These are phyloP conservation scores for Penicillium sclerotigenum DNA, from an alignment of 2,329 filamentous ascomycete species.

Conservation along the genomic window DNA sequence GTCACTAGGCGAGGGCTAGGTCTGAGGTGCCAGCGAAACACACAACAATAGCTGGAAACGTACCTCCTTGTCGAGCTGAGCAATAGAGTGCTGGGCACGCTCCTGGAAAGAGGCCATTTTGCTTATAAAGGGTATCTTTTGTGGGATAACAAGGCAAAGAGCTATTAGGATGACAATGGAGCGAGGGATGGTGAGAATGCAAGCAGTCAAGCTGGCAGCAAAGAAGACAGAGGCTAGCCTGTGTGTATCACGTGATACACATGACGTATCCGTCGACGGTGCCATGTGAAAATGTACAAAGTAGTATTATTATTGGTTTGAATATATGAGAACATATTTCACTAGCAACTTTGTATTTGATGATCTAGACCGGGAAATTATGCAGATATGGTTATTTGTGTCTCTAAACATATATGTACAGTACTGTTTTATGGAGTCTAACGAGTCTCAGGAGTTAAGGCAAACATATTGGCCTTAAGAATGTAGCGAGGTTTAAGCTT, in stretches of 20 bases:
- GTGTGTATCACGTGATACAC: slow-evolving; percentile 21
- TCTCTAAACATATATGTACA: not conserved
- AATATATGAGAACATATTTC: not conserved
- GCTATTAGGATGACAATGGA: slow-evolving; percentile 14
- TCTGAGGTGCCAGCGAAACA: slow-evolving; percentile 22
- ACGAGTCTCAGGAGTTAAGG: not conserved
- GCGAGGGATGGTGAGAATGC: slow-evolving; percentile 28
- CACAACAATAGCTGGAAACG: slow-evolving; percentile 29
- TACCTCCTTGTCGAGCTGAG: slow-evolving; percentile 68
- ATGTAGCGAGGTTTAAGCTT: not conserved
- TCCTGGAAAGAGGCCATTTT: slow-evolving; percentile 55
- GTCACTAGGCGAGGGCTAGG: slow-evolving; percentile 12
- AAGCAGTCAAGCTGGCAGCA: slow-evolving; percentile 22
- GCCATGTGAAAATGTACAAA: not conserved
- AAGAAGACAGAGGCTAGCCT: slow-evolving; percentile 16
- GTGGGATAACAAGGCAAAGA: slow-evolving; percentile 3
- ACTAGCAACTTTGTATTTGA: not conserved
- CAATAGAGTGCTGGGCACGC: slow-evolving; percentile 61
- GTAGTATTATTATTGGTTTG: not conserved
- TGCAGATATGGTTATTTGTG: not conserved
- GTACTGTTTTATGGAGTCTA: not conserved
- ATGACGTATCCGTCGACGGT: slow-evolving; percentile 21
- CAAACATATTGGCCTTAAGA: not conserved
- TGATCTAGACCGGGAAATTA: not conserved
- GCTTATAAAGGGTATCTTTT: slow-evolving; percentile 10